Percentiles rank a stretch among this genome's conserved stretches.
phyloP scores from a whole-genome alignment of 495 filamentous ascomycete genomes.

The Aspergillus sclerotioniger region DNA sequence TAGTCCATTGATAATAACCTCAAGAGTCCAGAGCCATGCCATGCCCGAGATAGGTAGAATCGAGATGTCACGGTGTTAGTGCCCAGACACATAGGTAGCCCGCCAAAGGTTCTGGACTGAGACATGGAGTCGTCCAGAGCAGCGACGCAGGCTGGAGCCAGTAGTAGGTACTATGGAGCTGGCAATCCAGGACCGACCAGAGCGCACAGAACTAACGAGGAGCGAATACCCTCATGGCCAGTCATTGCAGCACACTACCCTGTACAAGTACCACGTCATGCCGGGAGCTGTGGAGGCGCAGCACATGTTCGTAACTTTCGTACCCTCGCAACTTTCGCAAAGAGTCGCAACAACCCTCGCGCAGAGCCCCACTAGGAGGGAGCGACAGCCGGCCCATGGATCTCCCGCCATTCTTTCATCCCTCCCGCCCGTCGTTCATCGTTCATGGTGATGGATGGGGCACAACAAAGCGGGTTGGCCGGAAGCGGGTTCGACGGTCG shows the following conservation, averaged over 20 bases:
- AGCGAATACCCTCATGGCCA: neutral
- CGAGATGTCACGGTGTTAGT: too few relatives aligned
- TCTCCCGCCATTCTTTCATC: neutral
- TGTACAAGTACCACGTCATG: slow-evolving; percentile 17
- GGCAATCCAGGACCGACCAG: too few relatives aligned
- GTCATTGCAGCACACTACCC: neutral
- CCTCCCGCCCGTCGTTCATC: neutral
- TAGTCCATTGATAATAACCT: too few relatives aligned
- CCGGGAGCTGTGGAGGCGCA: slow-evolving; percentile 21
- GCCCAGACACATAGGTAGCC: too few relatives aligned
- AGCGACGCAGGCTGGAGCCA: too few relatives aligned
- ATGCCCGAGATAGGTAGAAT: too few relatives aligned
- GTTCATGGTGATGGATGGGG: too few relatives aligned
- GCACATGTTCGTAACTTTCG: slow-evolving; percentile 14
- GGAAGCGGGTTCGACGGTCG: slow-evolving; percentile 2
- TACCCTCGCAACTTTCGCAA: neutral
- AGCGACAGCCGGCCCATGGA: neutral
- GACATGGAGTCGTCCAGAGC: too few relatives aligned
- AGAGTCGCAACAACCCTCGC: neutral
- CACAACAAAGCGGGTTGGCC: neutral
- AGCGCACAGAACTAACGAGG: too few relatives aligned
- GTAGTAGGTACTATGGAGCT: too few relatives aligned
- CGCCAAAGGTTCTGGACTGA: too few relatives aligned
- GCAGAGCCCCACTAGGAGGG: slow-evolving; percentile 17
- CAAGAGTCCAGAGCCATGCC: too few relatives aligned